Evolutionary conservation across 2,329 filamentous ascomycete species (phyloP).

Genomic region (Aureobasidium leucospermi): DNA sequence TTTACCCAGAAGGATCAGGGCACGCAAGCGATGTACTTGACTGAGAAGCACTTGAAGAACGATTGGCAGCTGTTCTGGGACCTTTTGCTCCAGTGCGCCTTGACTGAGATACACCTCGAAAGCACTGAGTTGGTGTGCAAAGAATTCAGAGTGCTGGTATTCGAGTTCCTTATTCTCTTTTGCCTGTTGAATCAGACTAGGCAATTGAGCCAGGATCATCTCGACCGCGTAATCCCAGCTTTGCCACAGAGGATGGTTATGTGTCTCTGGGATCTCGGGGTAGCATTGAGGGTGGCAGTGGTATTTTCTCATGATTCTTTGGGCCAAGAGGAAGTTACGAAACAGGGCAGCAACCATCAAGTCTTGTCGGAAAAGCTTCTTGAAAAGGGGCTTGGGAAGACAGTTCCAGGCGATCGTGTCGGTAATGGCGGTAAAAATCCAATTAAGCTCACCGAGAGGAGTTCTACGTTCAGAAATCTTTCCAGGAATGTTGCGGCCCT

Average conservation of each 20-base stretch:
- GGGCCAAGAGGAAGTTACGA: constrained; percentile 88
- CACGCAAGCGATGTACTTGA: constrained; percentile 86
- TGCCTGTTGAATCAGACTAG: constrained; percentile 70
- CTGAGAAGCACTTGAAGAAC: constrained; percentile 93
- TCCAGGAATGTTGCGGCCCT: constrained; percentile 83
- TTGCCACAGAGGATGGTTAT: constrained; percentile 90
- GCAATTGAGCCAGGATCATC: constrained; percentile 84
- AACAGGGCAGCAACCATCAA: constrained; percentile 98
- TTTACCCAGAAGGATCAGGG: constrained; percentile 82
- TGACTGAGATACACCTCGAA: constrained; percentile 92
- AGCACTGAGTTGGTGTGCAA: constrained; percentile 91
- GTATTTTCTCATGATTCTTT: constrained; percentile 93
- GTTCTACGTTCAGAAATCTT: constrained; percentile 88
- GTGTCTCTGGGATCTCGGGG: constrained; percentile 85
- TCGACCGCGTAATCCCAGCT: constrained; percentile 98
- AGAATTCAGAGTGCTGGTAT: constrained; percentile 92
- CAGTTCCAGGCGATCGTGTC: constrained; percentile 99
- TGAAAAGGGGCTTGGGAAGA: constrained; percentile 80
- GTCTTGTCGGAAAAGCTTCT: constrained; percentile 94
- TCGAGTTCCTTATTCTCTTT: constrained; percentile 73
- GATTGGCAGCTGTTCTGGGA: constrained; percentile 91
- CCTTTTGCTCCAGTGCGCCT: constrained; percentile 74
- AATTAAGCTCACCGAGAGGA: constrained; percentile 91
- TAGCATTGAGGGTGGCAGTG: constrained; percentile 92
- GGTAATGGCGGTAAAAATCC: constrained; percentile 98